Evolutionary conservation across 139 green algal genomes (phyloP).

Genomic region (Spirogloea muscicola): DNA sequence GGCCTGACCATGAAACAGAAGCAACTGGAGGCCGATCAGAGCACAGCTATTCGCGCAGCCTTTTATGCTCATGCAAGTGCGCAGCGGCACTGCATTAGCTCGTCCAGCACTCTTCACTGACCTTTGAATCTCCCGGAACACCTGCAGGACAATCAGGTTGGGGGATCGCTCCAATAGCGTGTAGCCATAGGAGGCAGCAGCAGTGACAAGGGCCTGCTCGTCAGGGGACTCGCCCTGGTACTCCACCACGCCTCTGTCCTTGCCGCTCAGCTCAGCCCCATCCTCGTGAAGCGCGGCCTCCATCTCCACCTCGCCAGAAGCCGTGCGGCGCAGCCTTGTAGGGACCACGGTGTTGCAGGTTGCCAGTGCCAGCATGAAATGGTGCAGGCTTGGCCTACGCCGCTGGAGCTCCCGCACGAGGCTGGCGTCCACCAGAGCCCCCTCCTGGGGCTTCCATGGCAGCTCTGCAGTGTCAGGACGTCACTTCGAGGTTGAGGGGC

Average conservation of each 20-base stretch:
- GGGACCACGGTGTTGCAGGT: slow-evolving; percentile 48
- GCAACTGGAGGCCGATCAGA: too few relatives aligned
- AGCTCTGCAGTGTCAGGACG: background rate
- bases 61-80: too few relatives aligned
- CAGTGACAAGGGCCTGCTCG: slow-evolving; percentile 70
- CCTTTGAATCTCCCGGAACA: slow-evolving; percentile 11
- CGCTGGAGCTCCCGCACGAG: slow-evolving; percentile 7
- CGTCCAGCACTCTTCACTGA: too few relatives aligned
- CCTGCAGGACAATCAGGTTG: slow-evolving; percentile 18
- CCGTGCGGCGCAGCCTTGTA: background rate
- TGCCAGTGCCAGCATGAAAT: slow-evolving; percentile 43
- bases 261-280: too few relatives aligned
- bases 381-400: background rate
- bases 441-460: slow-evolving; percentile 5
- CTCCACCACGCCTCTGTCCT: slow-evolving; percentile 1
- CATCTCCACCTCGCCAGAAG: background rate
- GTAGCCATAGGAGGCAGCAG: slow-evolving; percentile 57
- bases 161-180: slow-evolving; percentile 21
- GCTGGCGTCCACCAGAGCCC: background rate
- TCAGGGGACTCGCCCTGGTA: slow-evolving; percentile 83
- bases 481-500: background rate
- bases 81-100: too few relatives aligned
- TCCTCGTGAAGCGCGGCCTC: background rate
- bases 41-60: too few relatives aligned
- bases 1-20: too few relatives aligned